phyloP scores from a whole-genome alignment of 352 stramenopile genomes.

The Pelagophyceae sp. region DNA sequence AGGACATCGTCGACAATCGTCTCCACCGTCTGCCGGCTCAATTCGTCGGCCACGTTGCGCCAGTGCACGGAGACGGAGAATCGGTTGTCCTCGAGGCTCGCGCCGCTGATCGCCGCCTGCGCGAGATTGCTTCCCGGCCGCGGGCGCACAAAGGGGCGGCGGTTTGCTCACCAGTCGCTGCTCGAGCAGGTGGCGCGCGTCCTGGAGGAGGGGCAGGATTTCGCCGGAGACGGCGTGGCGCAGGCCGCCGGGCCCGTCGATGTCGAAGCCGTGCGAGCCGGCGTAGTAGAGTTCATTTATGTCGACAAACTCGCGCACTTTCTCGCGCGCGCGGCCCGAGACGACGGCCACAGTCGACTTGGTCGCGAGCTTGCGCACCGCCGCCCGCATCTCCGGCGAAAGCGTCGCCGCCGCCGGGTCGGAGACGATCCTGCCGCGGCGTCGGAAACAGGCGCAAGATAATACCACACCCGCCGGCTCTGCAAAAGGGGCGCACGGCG shows the following conservation, averaged over 20 bases:
- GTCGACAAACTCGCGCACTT: constrained; percentile 68
- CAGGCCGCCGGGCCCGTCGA: constrained; percentile 46
- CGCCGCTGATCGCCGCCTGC: constrained; percentile 43
- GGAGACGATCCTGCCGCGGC: constrained; percentile 68
- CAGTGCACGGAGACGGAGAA: constrained; percentile 70
- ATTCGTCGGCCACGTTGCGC: constrained; percentile 38
- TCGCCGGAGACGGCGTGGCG: constrained; percentile 25
- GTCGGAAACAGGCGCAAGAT: too few relatives aligned
- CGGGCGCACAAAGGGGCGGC: too few relatives aligned
- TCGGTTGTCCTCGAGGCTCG: constrained; percentile 65
- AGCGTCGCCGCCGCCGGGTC: constrained; percentile 58
- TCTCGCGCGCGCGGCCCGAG: constrained; percentile 60
- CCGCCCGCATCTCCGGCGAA: constrained; percentile 49
- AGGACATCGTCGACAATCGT: not conserved
- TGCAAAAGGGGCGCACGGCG: too few relatives aligned
- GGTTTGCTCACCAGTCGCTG: constrained; percentile 41
- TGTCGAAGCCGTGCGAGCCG: constrained; percentile 70
- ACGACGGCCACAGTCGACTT: constrained; percentile 66
- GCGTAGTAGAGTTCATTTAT: constrained; percentile 70
- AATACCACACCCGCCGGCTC: too few relatives aligned
- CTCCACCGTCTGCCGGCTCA: not conserved
- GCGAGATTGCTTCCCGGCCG: too few relatives aligned
- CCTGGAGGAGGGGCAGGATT: constrained; percentile 54
- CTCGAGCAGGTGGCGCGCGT: constrained; percentile 51
- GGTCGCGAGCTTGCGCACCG: constrained; percentile 54